Base-by-base conservation (phyloP, 1,284 basidiomycete species). In the Rhodotorula mucilaginosa region DNA sequence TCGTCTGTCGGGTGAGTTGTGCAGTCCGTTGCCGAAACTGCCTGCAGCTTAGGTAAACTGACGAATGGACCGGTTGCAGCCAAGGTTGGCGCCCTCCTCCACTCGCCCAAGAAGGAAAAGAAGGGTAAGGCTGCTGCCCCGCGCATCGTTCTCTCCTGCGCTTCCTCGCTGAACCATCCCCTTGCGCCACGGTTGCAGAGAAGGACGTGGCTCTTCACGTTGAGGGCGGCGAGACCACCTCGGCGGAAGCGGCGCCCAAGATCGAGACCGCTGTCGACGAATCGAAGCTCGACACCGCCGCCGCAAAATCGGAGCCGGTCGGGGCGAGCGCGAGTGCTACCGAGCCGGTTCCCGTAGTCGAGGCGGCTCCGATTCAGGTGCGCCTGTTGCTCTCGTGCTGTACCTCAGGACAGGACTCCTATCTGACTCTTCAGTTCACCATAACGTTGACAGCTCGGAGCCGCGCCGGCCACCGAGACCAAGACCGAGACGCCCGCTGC, bases 81-180 rank as follows among this genome's bases (percentile, higher is more conserved):
- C 58, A 71, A 69, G 57, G 58, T 77, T 63, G 70, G 70, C 58
- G 68, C 60, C 16, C 48, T 77, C 26, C 58, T 77, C 47, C 19
- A 46, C 61, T 68, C 70, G 54, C 69, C 73, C 34, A 75, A 74
- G 75, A 69, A 72, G 68, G 75, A 77, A 62, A 77, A 73, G 72
- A 66, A 65, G 49, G 70, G 69, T 70, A 10, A 51, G 69, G 21
- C 23, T 21, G 4, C 12, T 21, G 19, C 52, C 19, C 26, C 34
- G 23, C 19, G 21, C 51, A 54, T n/a, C 23, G n/a, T 54, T 5
- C 52, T 54, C 23, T n/a, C 52, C 44, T 15, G 16, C 57, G n/a
- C 10, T 6, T 15, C 2, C 12, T 64, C 13, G 65, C 31, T 15
- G 58, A n/a, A 34, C 23, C 31, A 19, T 4, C 12, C 3, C 16